Evolutionary conservation across 257 asterid species (phyloP), one percentile per base, ranked within the genome.

Genomic region (Solanum chmielewskii): DNA sequence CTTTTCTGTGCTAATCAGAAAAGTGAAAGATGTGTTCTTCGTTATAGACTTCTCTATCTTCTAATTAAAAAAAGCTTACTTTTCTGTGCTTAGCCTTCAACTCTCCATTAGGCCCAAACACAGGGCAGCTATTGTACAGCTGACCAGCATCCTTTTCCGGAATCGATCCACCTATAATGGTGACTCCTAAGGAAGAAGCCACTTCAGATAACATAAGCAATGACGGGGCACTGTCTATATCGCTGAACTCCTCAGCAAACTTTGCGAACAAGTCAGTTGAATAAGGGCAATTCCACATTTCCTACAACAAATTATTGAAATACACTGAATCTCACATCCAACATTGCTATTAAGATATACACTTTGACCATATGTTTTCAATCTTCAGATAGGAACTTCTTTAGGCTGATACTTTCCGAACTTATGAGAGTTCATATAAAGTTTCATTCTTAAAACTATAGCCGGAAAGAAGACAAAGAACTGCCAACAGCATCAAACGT

Each of bases 271-370:
- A 49, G 35, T 90, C 89, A 44, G 81, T 37, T 25, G 92, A 89
- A 83, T 73, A 85, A 41, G 91, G 93, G 91, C 92, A 92, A 76
- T 90, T 92, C 93, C 94, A 92, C 92, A 92, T 91, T 86, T 91
- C 93, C 92, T 92, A 84, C 66, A 73, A 47, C 45, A 62, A 82
- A 76, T 16, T 8, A 16, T 27, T 29, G 7, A 60, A 47, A 80
- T 27, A 15, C 27, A 27, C 0, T 45, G n/a, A 20, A 52, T 13
- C 84, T 31, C 78, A 66, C 7, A 41, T 66, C 62, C 78, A 66
- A 49, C 85, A 49, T 81, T 49, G 85, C 27, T 49, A 29, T 81
- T 81, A 11, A 81, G 85, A 14, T 81, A 49, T 29, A 25, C 5
- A 21, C 68, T 59, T 15, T 71, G 37, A 73, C 80, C 80, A 73